Base-by-base conservation (phyloP, 257 asterid genomes). In the Mentha longifolia region DNA sequence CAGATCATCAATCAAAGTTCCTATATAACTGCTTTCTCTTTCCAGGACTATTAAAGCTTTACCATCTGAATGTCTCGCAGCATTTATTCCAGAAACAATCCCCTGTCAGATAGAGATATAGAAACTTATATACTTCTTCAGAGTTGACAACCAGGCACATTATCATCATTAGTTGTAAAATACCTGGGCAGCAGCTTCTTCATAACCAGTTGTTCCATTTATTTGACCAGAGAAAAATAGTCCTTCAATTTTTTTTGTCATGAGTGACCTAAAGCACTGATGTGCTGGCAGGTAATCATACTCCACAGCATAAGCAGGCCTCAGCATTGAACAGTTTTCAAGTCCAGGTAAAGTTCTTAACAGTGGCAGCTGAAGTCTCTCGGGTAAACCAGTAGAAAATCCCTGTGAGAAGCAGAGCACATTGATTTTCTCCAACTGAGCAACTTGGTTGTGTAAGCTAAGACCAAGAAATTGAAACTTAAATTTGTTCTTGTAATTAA, bases 171-270 rank as follows among this genome's bases (percentile, higher is more conserved):
- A 9, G 58, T 12, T 51, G 35, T 71, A 35, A 60, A 39, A 78
- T 73, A 94, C 99, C 99, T 94, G 99, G 41, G 99, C 95, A 76
- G 99, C 99, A 67, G 99, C 99, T 85, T 94, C 99, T 82, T 94
- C 99, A 67, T 94, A 94, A 59, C 99, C 99, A 45, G 99, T 94
- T 67, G 99, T 94, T 70, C 97, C 99, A 76, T 94, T 94, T 80
- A 94, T 94, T 81, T 94, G 99, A 78, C 99, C 99, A 1, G 99
- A 91, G 87, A 94, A 94, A 79, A 94, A 94, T 55, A 94, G 96
- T 22, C 99, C 99, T 85, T 88, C 93, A 45, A 94, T 81, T 78
- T 82, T 91, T 81, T 94, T 94, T 25, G 99, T 94, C 99, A 94
- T 94, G 76, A 94, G 97, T 54, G 97, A 85, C 79, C 97, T 89